These are phyloP conservation scores for Gonapodya sp. DNA, from an alignment of 192 early-diverging fungal genomes.

Conservation along the genomic window DNA sequence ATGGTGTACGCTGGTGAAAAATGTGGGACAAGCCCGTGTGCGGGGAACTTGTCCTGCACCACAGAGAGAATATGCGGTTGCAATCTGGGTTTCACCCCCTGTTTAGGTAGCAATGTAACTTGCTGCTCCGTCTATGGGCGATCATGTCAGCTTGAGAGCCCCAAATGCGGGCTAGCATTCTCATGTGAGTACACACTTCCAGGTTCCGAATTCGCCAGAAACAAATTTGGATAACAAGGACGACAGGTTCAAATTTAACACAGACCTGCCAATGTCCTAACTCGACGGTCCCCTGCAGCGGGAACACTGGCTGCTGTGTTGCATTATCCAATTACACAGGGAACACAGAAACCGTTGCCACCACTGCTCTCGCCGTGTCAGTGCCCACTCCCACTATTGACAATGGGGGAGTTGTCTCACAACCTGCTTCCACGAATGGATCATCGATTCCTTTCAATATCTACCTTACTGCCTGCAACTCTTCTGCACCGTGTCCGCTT, in stretches of 20 bases:
- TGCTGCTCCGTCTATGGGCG: background rate
- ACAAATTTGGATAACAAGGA: no score
- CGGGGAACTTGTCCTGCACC: background rate
- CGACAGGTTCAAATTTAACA: background rate
- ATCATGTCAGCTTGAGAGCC: background rate
- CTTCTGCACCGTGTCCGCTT: background rate
- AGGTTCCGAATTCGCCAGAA: no score
- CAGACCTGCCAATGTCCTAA: background rate
- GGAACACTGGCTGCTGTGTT: background rate
- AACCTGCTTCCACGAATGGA: background rate
- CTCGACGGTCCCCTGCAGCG: background rate
- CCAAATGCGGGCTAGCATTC: background rate
- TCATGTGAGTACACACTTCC: background rate
- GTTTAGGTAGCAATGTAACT: background rate
- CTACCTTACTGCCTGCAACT: no score
- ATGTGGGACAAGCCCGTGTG: background rate
- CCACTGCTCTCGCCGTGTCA: background rate
- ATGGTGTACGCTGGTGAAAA: no score
- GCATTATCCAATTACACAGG: no score
- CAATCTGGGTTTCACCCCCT: background rate
- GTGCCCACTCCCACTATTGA: background rate
- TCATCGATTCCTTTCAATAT: no score
- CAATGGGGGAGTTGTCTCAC: background rate
- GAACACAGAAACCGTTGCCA: background rate
- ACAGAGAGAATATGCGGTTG: background rate